Conservation (phyloP, 2,329 filamentous ascomycete species). For the Helotiales sp. region DNA sequence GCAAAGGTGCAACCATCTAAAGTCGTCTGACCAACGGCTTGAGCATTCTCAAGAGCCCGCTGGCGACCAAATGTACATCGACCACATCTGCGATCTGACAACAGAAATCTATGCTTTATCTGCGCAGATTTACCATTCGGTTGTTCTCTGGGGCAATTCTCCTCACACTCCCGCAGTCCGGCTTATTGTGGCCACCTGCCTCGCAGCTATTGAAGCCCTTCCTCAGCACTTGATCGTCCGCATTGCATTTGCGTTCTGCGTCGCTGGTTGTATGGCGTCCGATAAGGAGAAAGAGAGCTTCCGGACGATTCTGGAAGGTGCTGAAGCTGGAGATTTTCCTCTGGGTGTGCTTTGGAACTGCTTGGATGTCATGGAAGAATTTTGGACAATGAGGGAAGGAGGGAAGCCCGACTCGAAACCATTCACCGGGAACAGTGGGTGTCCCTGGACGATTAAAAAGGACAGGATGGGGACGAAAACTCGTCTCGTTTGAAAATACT, state of each 20-base stretch:
- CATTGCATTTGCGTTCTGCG: conserved; percentile 13
- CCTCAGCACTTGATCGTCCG: conserved; percentile 16
- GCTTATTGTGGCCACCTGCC: neutral
- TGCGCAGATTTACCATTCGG: conserved; percentile 16
- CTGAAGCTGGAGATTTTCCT: neutral
- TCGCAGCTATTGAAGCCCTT: conserved; percentile 4
- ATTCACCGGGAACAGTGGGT: neutral
- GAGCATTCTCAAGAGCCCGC: neutral
- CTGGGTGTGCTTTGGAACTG: conserved; percentile 16
- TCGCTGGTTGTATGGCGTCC: conserved; percentile 23
- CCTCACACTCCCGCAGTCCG: conserved; percentile 1
- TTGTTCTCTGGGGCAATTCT: conserved; percentile 16
- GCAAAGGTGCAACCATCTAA: conserved; percentile 29
- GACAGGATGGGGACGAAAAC: neutral
- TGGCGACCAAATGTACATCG: neutral
- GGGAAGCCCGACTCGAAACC: neutral
- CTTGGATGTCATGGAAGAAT: conserved; percentile 27
- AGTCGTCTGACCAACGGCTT: conserved; percentile 14
- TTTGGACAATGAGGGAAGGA: conserved; percentile 44
- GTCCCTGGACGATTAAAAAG: conserved; percentile 23
- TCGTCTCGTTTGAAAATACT: neutral
- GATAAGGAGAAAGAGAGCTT: conserved; percentile 12
- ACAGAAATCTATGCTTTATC: conserved; percentile 14
- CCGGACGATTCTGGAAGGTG: neutral
- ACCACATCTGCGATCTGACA: conserved; percentile 6